Evolutionary conservation across 176 grass and related monocot genomes (phyloP).

Genomic region (Coix lacrymajobi): DNA sequence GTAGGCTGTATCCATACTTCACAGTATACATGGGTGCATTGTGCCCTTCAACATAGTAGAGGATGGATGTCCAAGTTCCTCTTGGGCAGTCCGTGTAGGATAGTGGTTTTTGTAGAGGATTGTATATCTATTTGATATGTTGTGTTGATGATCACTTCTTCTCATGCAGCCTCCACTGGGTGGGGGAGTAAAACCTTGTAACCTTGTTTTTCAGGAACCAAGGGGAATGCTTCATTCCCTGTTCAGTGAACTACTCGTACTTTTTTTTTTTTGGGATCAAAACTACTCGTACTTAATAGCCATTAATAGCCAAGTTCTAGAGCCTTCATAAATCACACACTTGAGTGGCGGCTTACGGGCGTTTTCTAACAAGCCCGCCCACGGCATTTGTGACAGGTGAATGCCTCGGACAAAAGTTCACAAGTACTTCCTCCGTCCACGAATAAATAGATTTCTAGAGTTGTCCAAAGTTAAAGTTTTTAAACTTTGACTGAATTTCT

Average conservation of each 20-base stretch:
- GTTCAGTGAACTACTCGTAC: neutral
- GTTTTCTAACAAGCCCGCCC: neutral
- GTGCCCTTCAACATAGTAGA: constrained; percentile 27
- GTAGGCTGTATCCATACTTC: constrained; percentile 32
- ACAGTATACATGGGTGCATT: constrained; percentile 21
- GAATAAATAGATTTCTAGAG: no score
- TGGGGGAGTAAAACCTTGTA: neutral
- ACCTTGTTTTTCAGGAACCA: neutral
- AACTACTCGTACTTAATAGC: no score
- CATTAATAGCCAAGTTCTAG: no score
- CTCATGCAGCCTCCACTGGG: neutral
- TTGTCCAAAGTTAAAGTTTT: no score
- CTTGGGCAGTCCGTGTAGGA: constrained; percentile 18
- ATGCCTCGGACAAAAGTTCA: neutral
- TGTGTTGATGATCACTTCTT: neutral
- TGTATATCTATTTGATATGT: constrained; percentile 23
- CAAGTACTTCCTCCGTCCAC: no score
- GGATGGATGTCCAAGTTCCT: constrained; percentile 30
- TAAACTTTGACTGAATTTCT: no score
- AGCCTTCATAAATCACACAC: no score
- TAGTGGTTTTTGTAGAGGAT: constrained; percentile 23
- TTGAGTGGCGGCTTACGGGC: neutral
- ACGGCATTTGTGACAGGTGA: neutral
- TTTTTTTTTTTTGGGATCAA: no score
- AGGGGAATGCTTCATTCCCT: neutral